These are phyloP conservation scores for Curvularia spicifera DNA, from an alignment of 2,329 filamentous ascomycete species.

Conservation along the genomic window DNA sequence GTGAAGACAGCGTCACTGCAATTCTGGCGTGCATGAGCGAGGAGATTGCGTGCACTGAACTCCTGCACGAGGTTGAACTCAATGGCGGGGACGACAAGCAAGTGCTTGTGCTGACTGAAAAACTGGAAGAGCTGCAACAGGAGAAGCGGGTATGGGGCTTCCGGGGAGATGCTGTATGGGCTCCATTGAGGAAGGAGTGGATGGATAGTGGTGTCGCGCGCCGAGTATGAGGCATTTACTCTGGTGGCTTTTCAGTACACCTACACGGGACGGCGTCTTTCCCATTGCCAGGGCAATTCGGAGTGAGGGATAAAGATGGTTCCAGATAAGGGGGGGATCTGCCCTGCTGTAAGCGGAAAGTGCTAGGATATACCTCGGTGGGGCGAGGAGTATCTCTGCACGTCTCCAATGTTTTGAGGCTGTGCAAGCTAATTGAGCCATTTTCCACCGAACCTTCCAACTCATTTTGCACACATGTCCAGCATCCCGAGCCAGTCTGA, in stretches of 20 bases:
- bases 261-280: not conserved
- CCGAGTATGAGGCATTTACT: slow-evolving; percentile 6
- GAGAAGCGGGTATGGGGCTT: slow-evolving; percentile 32
- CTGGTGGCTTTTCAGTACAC: not conserved
- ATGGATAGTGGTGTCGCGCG: slow-evolving; percentile 20
- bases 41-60: slow-evolving; percentile 26
- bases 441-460: slow-evolving; percentile 1
- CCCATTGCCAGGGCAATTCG: not conserved
- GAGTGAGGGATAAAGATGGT: not conserved
- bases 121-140: slow-evolving; percentile 13
- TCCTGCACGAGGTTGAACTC: slow-evolving; percentile 13
- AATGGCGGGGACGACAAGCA: slow-evolving; percentile 3
- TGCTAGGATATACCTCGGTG: not conserved
- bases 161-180: slow-evolving; percentile 18
- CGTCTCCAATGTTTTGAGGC: slow-evolving; percentile 2
- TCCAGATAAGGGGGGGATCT: not conserved
- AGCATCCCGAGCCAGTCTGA: slow-evolving; percentile 5
- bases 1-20: slow-evolving; percentile 18
- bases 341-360: not conserved
- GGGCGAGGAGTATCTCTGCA: not conserved
- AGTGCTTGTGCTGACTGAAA: slow-evolving; percentile 7
- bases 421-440: slow-evolving; percentile 13
- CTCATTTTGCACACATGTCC: not conserved
- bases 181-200: slow-evolving; percentile 22
- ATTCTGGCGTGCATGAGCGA: slow-evolving; percentile 27